phyloP scores from a whole-genome alignment of 1,284 basidiomycete genomes.

The Acaromyces ingoldii region DNA sequence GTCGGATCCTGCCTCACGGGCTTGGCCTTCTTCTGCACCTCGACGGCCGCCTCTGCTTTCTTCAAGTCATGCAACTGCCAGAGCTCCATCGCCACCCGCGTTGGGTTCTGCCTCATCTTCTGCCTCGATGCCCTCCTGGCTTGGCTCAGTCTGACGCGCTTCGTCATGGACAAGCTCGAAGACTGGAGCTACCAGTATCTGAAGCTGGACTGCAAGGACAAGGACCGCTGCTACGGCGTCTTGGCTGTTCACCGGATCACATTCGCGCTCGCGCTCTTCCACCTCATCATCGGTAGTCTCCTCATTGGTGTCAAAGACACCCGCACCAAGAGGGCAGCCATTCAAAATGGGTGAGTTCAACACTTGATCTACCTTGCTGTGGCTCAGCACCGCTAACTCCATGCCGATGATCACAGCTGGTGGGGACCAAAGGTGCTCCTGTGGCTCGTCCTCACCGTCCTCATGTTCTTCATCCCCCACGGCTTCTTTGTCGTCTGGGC shows the following conservation, averaged over 20 bases:
- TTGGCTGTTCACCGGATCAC: slow-evolving; percentile 97
- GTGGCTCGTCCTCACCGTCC: slow-evolving; percentile 70
- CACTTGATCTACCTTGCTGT: too few species aligned
- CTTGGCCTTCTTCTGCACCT: slow-evolving; percentile 58
- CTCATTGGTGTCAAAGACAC: slow-evolving; percentile 86
- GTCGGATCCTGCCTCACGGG: slow-evolving; percentile 49
- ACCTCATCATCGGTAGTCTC: slow-evolving; percentile 70
- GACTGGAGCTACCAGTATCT: slow-evolving; percentile 93
- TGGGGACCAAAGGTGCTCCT: slow-evolving; percentile 94
- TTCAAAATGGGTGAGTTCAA: slow-evolving; percentile 84
- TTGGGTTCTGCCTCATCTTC: slow-evolving; percentile 95
- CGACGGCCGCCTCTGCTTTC: slow-evolving; percentile 88
- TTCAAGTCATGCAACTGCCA: slow-evolving; percentile 99
- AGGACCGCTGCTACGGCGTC: slow-evolving; percentile 85
- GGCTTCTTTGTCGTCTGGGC: slow-evolving; percentile 95
- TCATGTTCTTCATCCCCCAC: slow-evolving; percentile 89
- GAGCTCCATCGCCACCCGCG: slow-evolving; percentile 92
- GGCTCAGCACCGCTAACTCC: too few species aligned
- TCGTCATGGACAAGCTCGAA: slow-evolving; percentile 80
- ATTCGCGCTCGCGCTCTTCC: slow-evolving; percentile 86
- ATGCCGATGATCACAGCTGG: slow-evolving; percentile 78
- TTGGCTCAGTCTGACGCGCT: slow-evolving; percentile 88
- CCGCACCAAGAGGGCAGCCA: slow-evolving; percentile 78
- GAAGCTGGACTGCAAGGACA: slow-evolving; percentile 90
- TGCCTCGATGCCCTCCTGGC: slow-evolving; percentile 91